Conservation (phyloP, 805 yeast species). For the Nakazawaea ambrosiae region DNA sequence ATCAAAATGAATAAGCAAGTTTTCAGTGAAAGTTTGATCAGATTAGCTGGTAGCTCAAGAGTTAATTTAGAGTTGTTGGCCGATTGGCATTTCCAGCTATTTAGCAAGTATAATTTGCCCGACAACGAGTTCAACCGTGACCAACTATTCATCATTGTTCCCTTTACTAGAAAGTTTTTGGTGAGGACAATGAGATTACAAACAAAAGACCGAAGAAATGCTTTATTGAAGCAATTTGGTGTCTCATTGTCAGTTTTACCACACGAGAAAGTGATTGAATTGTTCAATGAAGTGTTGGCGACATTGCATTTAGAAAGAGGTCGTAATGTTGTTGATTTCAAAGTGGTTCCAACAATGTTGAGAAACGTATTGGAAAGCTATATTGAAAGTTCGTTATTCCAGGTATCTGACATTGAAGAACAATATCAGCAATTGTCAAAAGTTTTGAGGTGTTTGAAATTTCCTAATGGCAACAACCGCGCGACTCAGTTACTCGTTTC, state of each 20-base stretch:
- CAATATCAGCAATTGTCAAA: background rate
- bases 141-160: too few species aligned
- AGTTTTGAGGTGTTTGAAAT: background rate
- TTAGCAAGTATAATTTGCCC: background rate
- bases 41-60: background rate
- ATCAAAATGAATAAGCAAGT: background rate
- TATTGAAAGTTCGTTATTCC: background rate
- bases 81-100: background rate
- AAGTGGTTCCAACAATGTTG: background rate
- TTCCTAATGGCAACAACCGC: background rate
- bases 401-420: background rate
- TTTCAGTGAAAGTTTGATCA: conserved; percentile 1
- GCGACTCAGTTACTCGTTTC: background rate
- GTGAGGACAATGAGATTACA: conserved; percentile 2
- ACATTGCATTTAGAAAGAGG: background rate
- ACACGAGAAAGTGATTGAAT: background rate
- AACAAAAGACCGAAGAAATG: background rate
- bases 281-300: conserved; percentile 2
- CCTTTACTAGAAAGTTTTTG: conserved; percentile 3
- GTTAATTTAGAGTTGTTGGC: conserved; percentile 2
- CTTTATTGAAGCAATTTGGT: conserved; percentile 3
- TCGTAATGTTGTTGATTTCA: background rate
- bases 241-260: background rate
- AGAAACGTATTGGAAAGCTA: conserved; percentile 1
- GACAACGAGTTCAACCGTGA: background rate